These are phyloP conservation scores for Rhodotorula babjevae DNA, from an alignment of 768 basidiomycete genomes.

Conservation along the genomic window DNA sequence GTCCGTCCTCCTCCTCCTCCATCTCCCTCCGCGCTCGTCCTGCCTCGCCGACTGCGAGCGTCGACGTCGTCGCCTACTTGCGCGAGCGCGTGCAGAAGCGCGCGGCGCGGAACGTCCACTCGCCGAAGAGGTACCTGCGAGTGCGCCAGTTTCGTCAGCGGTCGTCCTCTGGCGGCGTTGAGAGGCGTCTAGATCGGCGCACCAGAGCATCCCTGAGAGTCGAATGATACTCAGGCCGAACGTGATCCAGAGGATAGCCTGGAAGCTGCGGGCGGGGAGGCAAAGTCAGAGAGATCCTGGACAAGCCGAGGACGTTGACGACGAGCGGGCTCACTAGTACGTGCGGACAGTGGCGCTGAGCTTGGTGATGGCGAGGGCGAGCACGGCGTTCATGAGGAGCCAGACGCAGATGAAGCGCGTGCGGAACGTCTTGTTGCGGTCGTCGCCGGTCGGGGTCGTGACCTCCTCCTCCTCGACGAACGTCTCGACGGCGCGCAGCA, in stretches of 20 bases:
- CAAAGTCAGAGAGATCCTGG: too few species aligned
- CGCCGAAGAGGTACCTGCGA: slow-evolving; percentile 8
- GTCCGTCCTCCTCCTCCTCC: too few species aligned
- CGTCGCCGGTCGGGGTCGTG: slow-evolving; percentile 80
- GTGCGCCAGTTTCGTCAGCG: too few species aligned
- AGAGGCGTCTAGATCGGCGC: neutral
- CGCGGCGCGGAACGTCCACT: slow-evolving; percentile 15
- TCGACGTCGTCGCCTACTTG: too few species aligned
- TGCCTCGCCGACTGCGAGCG: too few species aligned
- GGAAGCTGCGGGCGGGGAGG: slow-evolving; percentile 6
- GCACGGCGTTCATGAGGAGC: slow-evolving; percentile 66
- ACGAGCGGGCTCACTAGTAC: slow-evolving; percentile 8
- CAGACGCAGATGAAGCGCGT: slow-evolving; percentile 77
- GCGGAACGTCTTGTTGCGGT: slow-evolving; percentile 86
- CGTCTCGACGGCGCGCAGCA: slow-evolving; percentile 77
- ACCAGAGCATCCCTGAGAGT: slow-evolving; percentile 7
- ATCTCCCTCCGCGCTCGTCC: too few species aligned
- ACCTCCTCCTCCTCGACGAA: slow-evolving; percentile 59
- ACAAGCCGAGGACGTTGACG: neutral
- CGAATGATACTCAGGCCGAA: slow-evolving; percentile 14
- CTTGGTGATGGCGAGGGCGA: slow-evolving; percentile 27
- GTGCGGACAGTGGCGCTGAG: slow-evolving; percentile 12
- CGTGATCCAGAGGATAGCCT: slow-evolving; percentile 33
- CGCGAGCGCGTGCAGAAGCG: slow-evolving; percentile 24
- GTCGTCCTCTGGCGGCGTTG: neutral